A percentile compares a stretch with the other conserved stretches of the same genome.
Conservation (phyloP, 2,329 filamentous ascomycete genomes). For the Pseudogymnoascus sp. region DNA sequence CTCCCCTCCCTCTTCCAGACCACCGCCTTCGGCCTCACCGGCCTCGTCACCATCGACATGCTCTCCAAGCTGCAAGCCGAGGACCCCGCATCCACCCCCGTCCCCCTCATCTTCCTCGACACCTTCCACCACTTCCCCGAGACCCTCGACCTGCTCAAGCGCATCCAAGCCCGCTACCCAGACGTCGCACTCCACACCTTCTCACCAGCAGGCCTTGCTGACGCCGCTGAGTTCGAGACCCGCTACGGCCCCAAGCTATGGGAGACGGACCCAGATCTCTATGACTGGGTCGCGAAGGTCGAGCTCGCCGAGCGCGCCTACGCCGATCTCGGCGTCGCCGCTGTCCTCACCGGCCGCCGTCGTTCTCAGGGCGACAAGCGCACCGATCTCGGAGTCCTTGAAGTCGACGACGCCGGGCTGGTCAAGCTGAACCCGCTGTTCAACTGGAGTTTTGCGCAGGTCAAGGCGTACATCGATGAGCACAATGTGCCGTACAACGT, state of each 20-base stretch:
- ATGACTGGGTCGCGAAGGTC: conserved; percentile 96
- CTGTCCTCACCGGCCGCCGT: conserved; percentile 84
- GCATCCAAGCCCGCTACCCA: conserved; percentile 68
- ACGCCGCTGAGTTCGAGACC: conserved; percentile 66
- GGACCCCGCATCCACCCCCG: conserved; percentile 49
- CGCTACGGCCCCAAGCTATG: conserved; percentile 78
- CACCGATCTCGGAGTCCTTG: conserved; percentile 81
- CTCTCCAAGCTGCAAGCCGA: conserved; percentile 63
- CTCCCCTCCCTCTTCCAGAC: conserved; percentile 86
- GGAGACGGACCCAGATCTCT: conserved; percentile 78
- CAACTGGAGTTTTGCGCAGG: conserved; percentile 87
- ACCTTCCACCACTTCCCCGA: conserved; percentile 77
- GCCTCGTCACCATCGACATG: conserved; percentile 78
- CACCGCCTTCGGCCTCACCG: conserved; percentile 74
- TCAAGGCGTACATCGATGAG: conserved; percentile 77
- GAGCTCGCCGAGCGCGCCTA: conserved; percentile 93
- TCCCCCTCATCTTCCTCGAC: conserved; percentile 73
- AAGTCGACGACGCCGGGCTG: conserved; percentile 78
- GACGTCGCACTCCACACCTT: conserved; percentile 77
- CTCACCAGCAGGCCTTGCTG: conserved; percentile 72
- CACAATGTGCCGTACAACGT: conserved; percentile 90
- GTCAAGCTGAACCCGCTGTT: conserved; percentile 97
- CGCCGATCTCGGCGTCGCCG: conserved; percentile 74
- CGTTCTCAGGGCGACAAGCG: conserved; percentile 90
- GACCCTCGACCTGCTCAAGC: conserved; percentile 65